These are phyloP conservation scores for Pyrenopolyporus hunteri DNA, from an alignment of 495 filamentous ascomycete genomes.

Conservation along the genomic window DNA sequence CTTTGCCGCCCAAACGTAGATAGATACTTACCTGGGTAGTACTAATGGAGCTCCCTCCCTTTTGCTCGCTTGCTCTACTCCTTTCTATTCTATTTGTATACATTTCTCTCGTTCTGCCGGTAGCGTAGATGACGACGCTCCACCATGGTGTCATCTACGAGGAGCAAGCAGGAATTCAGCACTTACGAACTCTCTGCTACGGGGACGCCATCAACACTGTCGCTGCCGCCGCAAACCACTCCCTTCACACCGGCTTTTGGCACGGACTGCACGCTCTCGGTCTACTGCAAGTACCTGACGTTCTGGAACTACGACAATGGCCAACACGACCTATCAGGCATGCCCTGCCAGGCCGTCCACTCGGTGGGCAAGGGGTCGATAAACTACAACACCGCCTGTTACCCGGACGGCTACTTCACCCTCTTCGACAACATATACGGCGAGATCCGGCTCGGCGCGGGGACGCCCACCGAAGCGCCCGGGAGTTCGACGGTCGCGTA, in stretches of 20 bases:
- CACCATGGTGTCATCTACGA: too few species aligned
- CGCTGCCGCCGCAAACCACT: slow-evolving; percentile 4
- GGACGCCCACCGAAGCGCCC: neutral
- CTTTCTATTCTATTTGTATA: too few species aligned
- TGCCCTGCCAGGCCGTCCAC: neutral
- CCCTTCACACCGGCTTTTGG: slow-evolving; percentile 3
- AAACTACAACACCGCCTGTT: neutral
- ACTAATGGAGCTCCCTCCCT: too few species aligned
- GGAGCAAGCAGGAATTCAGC: too few species aligned
- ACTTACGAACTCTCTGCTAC: too few species aligned
- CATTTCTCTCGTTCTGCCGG: too few species aligned
- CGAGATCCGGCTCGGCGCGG: neutral
- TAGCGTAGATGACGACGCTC: too few species aligned
- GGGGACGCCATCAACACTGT: too few species aligned
- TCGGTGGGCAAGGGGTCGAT: neutral
- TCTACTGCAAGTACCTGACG: slow-evolving; percentile 6
- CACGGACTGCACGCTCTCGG: slow-evolving; percentile 1
- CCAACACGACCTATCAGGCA: neutral
- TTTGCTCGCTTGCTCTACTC: too few species aligned
- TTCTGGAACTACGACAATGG: neutral
- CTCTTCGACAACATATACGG: neutral
- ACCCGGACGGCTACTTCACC: neutral
- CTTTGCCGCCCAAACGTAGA: too few species aligned
- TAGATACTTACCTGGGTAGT: too few species aligned
- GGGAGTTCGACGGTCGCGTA: neutral